Evolutionary conservation across 75 land plant genomes (phyloP).

Genomic region (Cryptomeria japonica): DNA sequence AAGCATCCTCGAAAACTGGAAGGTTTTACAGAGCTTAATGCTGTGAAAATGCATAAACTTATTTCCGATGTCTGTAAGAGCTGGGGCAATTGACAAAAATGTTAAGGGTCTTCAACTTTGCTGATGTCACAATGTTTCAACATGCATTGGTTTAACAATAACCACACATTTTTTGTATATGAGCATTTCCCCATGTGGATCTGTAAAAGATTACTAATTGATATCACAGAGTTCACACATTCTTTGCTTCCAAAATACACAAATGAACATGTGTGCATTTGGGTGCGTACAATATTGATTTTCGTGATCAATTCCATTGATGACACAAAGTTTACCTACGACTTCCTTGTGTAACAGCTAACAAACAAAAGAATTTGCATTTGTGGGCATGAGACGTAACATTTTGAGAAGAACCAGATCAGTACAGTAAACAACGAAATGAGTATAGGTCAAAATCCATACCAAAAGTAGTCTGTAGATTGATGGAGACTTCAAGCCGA

Average conservation of each 20-base stretch:
- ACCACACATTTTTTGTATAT: neutral
- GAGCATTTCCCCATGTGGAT: neutral
- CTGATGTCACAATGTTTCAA: neutral
- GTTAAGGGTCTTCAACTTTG: neutral
- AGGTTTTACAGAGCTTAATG: neutral
- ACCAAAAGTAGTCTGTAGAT: conserved; percentile 78
- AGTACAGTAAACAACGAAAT: neutral
- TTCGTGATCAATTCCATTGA: neutral
- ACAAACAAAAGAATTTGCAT: neutral
- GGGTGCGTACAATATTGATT: neutral
- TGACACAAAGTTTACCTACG: neutral
- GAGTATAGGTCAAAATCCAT: conserved; percentile 3
- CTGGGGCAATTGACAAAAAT: neutral
- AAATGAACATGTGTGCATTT: neutral
- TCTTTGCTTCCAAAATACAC: neutral
- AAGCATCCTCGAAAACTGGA: neutral
- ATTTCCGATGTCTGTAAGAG: neutral
- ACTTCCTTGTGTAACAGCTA: neutral
- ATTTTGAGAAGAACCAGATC: neutral
- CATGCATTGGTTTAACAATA: neutral
- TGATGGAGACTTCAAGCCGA: conserved; percentile 50
- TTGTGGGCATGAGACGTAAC: neutral
- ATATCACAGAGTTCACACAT: neutral
- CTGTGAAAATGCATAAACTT: neutral
- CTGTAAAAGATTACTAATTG: neutral